Base-by-base conservation (phyloP, 768 basidiomycete species). In the Collybia mongolica region DNA sequence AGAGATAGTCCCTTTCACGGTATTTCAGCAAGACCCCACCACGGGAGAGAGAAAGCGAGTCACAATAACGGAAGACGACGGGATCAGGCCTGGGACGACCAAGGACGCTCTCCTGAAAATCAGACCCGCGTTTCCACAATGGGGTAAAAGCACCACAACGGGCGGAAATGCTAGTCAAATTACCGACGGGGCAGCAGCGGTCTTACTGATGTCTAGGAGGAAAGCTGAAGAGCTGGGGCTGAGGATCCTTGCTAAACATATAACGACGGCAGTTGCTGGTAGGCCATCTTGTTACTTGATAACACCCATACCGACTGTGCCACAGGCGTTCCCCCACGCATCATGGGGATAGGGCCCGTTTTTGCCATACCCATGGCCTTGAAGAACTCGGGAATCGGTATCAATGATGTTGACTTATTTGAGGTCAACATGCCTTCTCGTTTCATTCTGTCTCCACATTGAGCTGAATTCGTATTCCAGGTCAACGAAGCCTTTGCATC, bases 401-500 rank as follows among this genome's bases (percentile, higher is more conserved):
- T 80, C 44, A 70, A 76, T 7, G 89, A 93, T 41, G 83, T 93
- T 19, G 91, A 92, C 64, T 60, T 93, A 29, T 93, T 81, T 57
- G 91, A 93, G 78, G 89, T 83, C 53, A 46, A 68, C 12, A 42
- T 18, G 36, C 37, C 12, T 9, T 37, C 7, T 46, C 41, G n/a
- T 32, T 48, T 39, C 22, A 35, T 12, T 19, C 8, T 44, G 20
- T 38, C 12, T 15, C 19, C 24, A 37, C 11, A 50, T 7, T 54
- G 40, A 42, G 26, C 18, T 18, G 19, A 26, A 14, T 36, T 7
- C 18, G n/a, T 39, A 18, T 49, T 36, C 20, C 44, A 93, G 88
- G 87, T 96, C 65, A 96, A 96, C 61, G 93, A 95, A 61, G 93
- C 92, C 0, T 94, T 95, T 59, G 90, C 91, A 8, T 90, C 88